A percentile compares a stretch with the other conserved stretches of the same genome.
Evolutionary conservation across 495 filamentous ascomycete species (phyloP).

Genomic region (Hyaloscypha hepaticicola): DNA sequence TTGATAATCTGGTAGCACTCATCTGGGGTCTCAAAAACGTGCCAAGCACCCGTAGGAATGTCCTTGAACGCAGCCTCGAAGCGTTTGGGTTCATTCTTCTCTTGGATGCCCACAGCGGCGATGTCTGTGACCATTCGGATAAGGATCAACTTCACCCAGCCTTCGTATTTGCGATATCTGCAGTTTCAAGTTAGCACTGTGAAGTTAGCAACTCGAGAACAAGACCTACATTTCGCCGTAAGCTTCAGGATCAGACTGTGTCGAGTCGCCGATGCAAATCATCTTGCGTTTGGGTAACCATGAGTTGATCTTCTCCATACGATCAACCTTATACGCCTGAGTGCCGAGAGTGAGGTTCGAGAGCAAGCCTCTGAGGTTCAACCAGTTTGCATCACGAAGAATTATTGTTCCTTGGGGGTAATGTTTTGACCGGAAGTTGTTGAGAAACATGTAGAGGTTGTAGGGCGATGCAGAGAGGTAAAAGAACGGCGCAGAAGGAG

Average conservation of each 20-base stretch:
- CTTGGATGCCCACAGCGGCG: conserved; percentile 60
- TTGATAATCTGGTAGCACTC: conserved; percentile 53
- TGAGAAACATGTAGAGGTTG: conserved; percentile 90
- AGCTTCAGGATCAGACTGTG: conserved; percentile 87
- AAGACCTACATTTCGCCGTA: conserved; percentile 70
- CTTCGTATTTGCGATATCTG: conserved; percentile 51
- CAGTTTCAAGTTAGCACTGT: conserved; percentile 4
- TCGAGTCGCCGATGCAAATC: conserved; percentile 85
- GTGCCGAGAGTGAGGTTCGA: conserved; percentile 77
- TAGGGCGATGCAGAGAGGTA: conserved; percentile 95
- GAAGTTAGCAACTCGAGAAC: not conserved
- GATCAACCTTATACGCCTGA: conserved; percentile 80
- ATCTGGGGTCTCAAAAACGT: conserved; percentile 71
- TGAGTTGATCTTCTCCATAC: conserved; percentile 69
- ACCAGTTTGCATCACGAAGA: conserved; percentile 83
- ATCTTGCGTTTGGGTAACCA: conserved; percentile 79
- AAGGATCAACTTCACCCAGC: conserved; percentile 76
- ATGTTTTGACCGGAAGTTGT: conserved; percentile 62
- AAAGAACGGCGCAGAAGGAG: conserved; percentile 72
- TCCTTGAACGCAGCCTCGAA: conserved; percentile 84
- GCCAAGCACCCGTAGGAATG: conserved; percentile 70
- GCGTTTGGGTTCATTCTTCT: conserved; percentile 68
- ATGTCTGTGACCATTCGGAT: conserved; percentile 84
- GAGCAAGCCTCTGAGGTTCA: conserved; percentile 78
- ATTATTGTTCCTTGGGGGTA: conserved; percentile 79